Base-by-base conservation (phyloP, 2,329 filamentous ascomycete species). In the Whalleya microplaca region DNA sequence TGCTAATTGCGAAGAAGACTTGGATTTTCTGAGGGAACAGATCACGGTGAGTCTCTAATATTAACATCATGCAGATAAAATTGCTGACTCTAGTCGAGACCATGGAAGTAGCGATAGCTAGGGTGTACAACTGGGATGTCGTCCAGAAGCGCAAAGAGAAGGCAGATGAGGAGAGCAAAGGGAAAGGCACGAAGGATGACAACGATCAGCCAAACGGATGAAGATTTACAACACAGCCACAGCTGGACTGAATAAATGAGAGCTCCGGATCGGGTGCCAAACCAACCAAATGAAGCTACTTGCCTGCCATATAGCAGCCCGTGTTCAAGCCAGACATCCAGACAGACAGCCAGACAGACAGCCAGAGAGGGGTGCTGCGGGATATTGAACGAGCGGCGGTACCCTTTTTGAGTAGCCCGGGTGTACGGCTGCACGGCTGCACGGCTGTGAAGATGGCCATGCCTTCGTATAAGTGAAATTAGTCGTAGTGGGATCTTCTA, bases 71-170 rank as follows among this genome's bases (percentile, higher is more conserved):
- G 58, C 48, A 9, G 14, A 21, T 8, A 41, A 21, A n/a, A 55
- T 66, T 45, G 52, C 48, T 51, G 67, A 63, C 59, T 56, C 21
- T 37, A 37, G 10, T 42, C n/a, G 64, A 96, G 91, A 97, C 93
- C 0, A 88, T 99, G 80, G 95, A 99, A 75, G 95, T 99, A 32
- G 95, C 95, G 3, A 92, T 94, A 41, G 95, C 95, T 20, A 84
- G 95, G 63, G 93, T 99, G n/a, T 98, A 99, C 76, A 99, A 99
- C 75, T 98, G 95, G 94, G 95, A 99, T 70, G 92, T 99, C 3
- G 91, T 94, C 43, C 91, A 96, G 79, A 91, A 96, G 76, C 83
- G 95, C 66, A 97, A 96, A 80, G 92, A 96, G 59, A 95, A 92
- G 74, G 80, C 77, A 2, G 87, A 89, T 41, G 84, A 86, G 61